Base-by-base conservation (phyloP, 495 filamentous ascomycete species). In the Lentithecium fluviatile region DNA sequence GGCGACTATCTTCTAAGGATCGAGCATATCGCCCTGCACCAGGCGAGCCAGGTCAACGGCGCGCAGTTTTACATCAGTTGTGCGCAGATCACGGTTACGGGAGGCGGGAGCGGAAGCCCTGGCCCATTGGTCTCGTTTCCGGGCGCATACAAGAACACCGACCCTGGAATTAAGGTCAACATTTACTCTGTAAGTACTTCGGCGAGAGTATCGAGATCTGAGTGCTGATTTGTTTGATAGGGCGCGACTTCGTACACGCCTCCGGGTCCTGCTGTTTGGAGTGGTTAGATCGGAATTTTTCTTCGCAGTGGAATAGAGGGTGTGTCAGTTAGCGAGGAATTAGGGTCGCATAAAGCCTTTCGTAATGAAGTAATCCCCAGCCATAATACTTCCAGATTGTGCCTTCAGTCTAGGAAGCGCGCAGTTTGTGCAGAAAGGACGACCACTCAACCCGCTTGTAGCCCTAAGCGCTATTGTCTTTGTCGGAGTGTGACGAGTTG, bases 41-140 rank as follows among this genome's bases (percentile, higher is more conserved):
- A 73, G 50, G 58, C 43, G 12, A 57, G 58, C 53, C 45, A 67
- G 6, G 65, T 65, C 21, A 75, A 75, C 54, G 74, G 76, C 52
- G 76, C 82, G 0, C 80, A 82, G 67, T 75, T 82, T 63, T 83
- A 82, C 52, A 68, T 82, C 37, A 70, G 76, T 0, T 87, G 84
- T 55, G 83, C 81, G 4, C 84, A 86, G 66, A 60, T 88, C 65
- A 81, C 73, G 21, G 78, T 88, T 49, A 77, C 73, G 2, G 79
- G 79, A 21, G 81, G 82, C 21, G 83, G 83, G 25, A 78, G 51
- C 54, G 79, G 76, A 2, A 74, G 62, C 5, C 81, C 79, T 0
- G 70, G 70, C 0, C 75, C 75, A 7, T 71, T 80, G 0, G 79
- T 80, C 5, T 60, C 76, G 20, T 72, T 83, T 45, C 81, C 79